These are phyloP conservation scores for Diaporthe sp. DNA, from an alignment of 2,329 filamentous ascomycete genomes.

Conservation along the genomic window DNA sequence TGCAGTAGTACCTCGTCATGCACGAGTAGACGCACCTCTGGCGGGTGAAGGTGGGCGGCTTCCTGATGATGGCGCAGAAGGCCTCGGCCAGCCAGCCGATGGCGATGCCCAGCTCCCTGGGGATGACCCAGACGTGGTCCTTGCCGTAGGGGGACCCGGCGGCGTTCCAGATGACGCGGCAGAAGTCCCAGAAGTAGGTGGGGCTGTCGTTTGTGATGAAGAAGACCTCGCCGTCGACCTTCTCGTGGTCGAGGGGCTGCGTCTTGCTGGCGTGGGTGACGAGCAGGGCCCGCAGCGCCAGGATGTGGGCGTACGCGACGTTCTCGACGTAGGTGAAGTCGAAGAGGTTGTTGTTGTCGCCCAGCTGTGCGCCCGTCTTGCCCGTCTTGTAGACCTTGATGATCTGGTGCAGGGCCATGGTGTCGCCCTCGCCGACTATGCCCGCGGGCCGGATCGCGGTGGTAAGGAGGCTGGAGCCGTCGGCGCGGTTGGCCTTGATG, in stretches of 20 bases:
- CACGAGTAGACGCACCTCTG: constrained; percentile 75
- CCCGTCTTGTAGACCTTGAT: constrained; percentile 77
- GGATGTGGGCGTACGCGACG: constrained; percentile 81
- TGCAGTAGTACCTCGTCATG: constrained; percentile 84
- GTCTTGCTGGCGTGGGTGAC: constrained; percentile 67
- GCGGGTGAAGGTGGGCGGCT: constrained; percentile 69
- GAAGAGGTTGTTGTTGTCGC: constrained; percentile 74
- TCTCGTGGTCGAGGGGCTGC: constrained; percentile 77
- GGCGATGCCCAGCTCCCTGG: constrained; percentile 62
- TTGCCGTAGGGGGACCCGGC: constrained; percentile 66
- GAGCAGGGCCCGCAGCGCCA: constrained; percentile 81
- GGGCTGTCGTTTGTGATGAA: constrained; percentile 92
- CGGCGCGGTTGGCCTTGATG: constrained; percentile 77
- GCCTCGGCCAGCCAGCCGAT: constrained; percentile 68
- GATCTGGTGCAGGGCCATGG: constrained; percentile 79
- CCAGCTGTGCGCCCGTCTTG: constrained; percentile 84
- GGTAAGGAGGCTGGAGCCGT: constrained; percentile 75
- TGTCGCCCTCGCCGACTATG: constrained; percentile 92
- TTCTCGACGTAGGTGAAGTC: constrained; percentile 76
- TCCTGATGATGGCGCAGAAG: constrained; percentile 61
- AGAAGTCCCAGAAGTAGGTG: constrained; percentile 92
- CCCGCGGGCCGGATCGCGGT: constrained; percentile 85
- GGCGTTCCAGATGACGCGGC: constrained; percentile 79
- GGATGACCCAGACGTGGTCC: constrained; percentile 67
- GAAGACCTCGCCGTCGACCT: constrained; percentile 87